A percentile compares a stretch with the other conserved stretches of the same genome.
These are phyloP conservation scores for Meredithiella fracta DNA, from an alignment of 2,329 filamentous ascomycete species.

Conservation along the genomic window DNA sequence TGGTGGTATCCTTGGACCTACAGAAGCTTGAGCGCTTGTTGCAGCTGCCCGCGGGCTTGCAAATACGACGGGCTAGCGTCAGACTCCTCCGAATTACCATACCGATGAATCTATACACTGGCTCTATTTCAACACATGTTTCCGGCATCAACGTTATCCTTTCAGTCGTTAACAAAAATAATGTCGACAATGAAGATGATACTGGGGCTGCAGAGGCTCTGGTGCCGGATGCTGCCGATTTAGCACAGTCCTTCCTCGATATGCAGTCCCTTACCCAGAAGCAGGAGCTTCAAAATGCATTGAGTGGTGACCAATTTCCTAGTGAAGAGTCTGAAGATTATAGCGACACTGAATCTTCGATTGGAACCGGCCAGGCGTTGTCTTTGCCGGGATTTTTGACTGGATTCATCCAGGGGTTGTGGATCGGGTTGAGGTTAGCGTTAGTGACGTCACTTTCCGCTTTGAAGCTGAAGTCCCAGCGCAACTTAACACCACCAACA, in stretches of 20 bases:
- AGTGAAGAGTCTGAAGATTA: conserved; percentile 42
- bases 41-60: conserved; percentile 55
- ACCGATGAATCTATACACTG: conserved; percentile 74
- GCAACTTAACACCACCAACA: conserved; percentile 24
- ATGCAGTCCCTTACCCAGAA: conserved; percentile 51
- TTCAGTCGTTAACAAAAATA: conserved; percentile 25
- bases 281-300: conserved; percentile 49
- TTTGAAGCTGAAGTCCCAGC: conserved; percentile 42
- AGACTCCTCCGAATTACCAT: conserved; percentile 64
- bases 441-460: conserved; percentile 49
- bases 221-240: conserved; percentile 53
- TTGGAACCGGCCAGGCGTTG: conserved; percentile 55
- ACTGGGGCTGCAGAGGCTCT: conserved; percentile 14
- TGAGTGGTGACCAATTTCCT: conserved; percentile 44
- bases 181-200: neutral
- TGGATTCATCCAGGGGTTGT: conserved; percentile 58
- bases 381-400: conserved; percentile 55
- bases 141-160: conserved; percentile 63
- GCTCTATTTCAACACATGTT: conserved; percentile 65
- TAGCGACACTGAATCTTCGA: conserved; percentile 35
- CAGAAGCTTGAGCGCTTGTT: conserved; percentile 67
- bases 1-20: neutral
- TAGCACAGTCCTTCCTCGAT: conserved; percentile 65
- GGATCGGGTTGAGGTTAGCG: conserved; percentile 51
- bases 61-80: conserved; percentile 58